Conservation (phyloP, 768 basidiomycete genomes). For the Sporobolomyces phaffii region DNA sequence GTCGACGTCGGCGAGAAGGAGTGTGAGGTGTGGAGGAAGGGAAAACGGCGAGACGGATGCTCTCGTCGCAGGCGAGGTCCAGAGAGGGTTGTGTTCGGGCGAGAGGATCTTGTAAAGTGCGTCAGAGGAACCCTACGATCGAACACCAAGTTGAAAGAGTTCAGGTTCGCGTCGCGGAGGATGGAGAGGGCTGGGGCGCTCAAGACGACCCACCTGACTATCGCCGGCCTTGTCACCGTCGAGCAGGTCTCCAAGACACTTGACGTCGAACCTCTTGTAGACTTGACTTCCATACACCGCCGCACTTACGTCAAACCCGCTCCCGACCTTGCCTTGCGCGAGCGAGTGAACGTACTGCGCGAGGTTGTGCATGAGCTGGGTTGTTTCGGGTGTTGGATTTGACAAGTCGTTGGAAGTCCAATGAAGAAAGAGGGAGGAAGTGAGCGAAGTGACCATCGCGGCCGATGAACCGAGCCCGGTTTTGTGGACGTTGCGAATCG, state of each 20-base stretch:
- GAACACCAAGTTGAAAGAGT: no score
- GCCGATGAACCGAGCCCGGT: slow-evolving; percentile 96
- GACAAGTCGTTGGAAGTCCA: slow-evolving; percentile 54
- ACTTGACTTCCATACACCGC: slow-evolving; percentile 92
- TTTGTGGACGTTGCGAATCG: slow-evolving; percentile 81
- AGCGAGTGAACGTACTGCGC: slow-evolving; percentile 92
- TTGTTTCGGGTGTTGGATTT: slow-evolving; percentile 11
- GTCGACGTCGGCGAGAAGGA: slow-evolving; percentile 91
- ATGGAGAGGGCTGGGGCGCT: no score
- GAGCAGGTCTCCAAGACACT: slow-evolving; percentile 51
- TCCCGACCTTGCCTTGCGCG: slow-evolving; percentile 96
- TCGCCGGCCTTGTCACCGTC: slow-evolving; percentile 48
- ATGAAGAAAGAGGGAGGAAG: slow-evolving; percentile 74
- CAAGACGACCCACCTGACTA: neutral
- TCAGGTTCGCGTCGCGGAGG: no score
- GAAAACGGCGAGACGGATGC: slow-evolving; percentile 59
- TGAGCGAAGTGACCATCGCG: slow-evolving; percentile 90
- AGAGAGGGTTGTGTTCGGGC: slow-evolving; percentile 57
- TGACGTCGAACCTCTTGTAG: slow-evolving; percentile 78
- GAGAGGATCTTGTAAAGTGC: slow-evolving; percentile 56
- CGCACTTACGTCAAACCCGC: slow-evolving; percentile 91
- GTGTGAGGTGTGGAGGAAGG: slow-evolving; percentile 72
- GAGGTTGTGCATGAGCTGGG: slow-evolving; percentile 70
- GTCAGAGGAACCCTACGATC: slow-evolving; percentile 19
- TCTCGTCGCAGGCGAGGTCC: slow-evolving; percentile 56